Evolutionary conservation across 2,329 filamentous ascomycete species (phyloP).

Genomic region (Onygenales sp.): DNA sequence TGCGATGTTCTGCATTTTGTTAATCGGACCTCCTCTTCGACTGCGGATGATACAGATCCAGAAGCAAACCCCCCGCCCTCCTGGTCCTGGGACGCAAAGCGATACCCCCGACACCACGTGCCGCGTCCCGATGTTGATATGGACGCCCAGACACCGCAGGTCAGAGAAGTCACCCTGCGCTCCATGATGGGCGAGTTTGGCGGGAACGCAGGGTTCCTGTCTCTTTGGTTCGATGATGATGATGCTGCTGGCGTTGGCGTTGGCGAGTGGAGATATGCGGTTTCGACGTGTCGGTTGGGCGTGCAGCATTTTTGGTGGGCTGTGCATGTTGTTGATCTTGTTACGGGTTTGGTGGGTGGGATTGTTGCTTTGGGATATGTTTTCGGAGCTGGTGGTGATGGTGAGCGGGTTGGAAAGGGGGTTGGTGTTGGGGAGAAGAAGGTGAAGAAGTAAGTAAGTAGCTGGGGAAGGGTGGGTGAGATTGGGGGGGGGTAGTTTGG

Average conservation of each 20-base stretch:
- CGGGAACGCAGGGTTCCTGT: constrained; percentile 84
- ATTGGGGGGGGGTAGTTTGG: too few relatives aligned
- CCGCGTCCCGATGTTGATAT: background rate
- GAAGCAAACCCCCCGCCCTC: constrained; percentile 8
- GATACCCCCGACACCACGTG: constrained; percentile 13
- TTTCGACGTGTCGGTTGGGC: constrained; percentile 67
- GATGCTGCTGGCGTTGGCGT: constrained; percentile 40
- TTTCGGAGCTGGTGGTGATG: constrained; percentile 7
- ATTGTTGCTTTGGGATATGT: constrained; percentile 18
- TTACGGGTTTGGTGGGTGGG: constrained; percentile 21
- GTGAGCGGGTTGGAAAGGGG: background rate
- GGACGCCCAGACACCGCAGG: constrained; percentile 24
- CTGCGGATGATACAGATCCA: constrained; percentile 6
- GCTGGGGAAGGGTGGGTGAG: background rate
- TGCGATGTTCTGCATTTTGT: constrained; percentile 84
- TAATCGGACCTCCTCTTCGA: constrained; percentile 41
- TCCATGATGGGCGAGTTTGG: constrained; percentile 98
- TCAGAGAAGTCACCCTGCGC: constrained; percentile 84
- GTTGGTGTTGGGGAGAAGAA: background rate
- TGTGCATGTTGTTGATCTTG: constrained; percentile 64
- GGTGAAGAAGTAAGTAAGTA: background rate
- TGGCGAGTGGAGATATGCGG: constrained; percentile 75
- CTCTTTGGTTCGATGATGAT: constrained; percentile 71
- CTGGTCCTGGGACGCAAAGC: constrained; percentile 29
- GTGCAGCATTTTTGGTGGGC: constrained; percentile 92